These are phyloP conservation scores for Candida maltosa DNA, from an alignment of 805 yeast species.

Conservation along the genomic window DNA sequence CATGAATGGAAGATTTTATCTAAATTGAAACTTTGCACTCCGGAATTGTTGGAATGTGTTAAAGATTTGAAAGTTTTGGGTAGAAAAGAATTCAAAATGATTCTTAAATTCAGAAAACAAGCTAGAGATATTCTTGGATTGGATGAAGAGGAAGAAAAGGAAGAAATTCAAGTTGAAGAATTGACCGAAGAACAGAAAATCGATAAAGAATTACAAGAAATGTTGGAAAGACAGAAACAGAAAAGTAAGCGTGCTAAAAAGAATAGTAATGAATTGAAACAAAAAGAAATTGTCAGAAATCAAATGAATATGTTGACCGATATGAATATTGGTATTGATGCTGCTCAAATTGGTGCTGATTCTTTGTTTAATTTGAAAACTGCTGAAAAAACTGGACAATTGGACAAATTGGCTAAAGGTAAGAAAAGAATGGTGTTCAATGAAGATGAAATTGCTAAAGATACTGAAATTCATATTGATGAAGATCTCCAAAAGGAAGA, in stretches of 20 bases:
- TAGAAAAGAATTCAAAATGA: constrained; percentile 82
- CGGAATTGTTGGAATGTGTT: constrained; percentile 77
- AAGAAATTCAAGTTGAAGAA: constrained; percentile 59
- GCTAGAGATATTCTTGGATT: constrained; percentile 77
- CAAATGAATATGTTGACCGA: constrained; percentile 96
- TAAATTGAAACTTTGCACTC: constrained; percentile 72
- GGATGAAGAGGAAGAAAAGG: constrained; percentile 50
- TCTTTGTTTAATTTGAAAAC: constrained; percentile 75
- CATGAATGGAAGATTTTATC: constrained; percentile 70
- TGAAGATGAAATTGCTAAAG: constrained; percentile 51
- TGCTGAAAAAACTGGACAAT: constrained; percentile 86
- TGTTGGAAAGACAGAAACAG: constrained; percentile 67
- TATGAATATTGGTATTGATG: constrained; percentile 89
- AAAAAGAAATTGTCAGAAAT: constrained; percentile 84
- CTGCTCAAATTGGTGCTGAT: constrained; percentile 75
- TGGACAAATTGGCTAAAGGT: constrained; percentile 73
- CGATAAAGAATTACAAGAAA: constrained; percentile 75
- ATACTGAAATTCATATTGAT: constrained; percentile 51
- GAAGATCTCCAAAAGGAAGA: constrained; percentile 27
- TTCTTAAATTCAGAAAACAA: constrained; percentile 84
- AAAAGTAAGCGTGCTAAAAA: constrained; percentile 79
- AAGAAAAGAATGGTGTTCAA: constrained; percentile 62
- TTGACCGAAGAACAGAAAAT: constrained; percentile 87
- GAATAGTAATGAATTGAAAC: constrained; percentile 75
- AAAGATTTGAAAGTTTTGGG: constrained; percentile 93